Evolutionary conservation across 2,329 filamentous ascomycete genomes (phyloP), one percentile per base, ranked within the genome.

Genomic region (Tolypocladium guangdongense): DNA sequence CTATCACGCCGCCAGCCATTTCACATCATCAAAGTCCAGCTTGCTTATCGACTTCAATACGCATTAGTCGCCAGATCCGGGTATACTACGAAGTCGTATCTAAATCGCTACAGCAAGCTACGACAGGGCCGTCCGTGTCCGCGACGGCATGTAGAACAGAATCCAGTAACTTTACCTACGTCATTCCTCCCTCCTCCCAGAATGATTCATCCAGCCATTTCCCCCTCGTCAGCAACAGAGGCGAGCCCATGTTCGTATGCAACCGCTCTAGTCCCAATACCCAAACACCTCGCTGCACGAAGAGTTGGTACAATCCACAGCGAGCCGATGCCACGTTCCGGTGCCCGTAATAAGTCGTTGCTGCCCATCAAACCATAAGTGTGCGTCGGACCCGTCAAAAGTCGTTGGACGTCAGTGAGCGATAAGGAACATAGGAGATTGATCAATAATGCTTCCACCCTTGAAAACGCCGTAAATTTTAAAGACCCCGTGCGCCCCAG

Each of bases 61-160:
- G 60, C 60, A 68, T 68, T 68, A 68, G 55, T 64, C 60, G 56
- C 62, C 66, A 60, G 61, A 57, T 62, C 60, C 61, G 68, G 68
- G 68, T 70, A 70, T 70, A 70, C 65, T 68, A 64, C 61, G 56
- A 64, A 66, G 59, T 62, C 64, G 59, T 60, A 61, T 66, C 65
- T 67, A 66, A 60, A 62, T 62, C 59, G 62, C 60, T 63, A 62
- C 63, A 65, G 16, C 64, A 64, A 55, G 55, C 58, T 55, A 54
- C 52, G 49, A 22, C 46, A 36, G 45, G 53, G 54, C 48, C 48
- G 49, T 53, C 38, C 57, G 52, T 7, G 45, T 59, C 55, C 55
- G 52, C 38, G 32, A 51, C 55, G 56, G 57, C 58, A 56, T 60
- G 62, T 54, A 60, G 51, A 58, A 58, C 59, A 57, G 55, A 54